Percentiles rank a stretch among this genome's conserved stretches.
Conservation (phyloP, 106 monocot species). For the Dendrobium catenatum region DNA sequence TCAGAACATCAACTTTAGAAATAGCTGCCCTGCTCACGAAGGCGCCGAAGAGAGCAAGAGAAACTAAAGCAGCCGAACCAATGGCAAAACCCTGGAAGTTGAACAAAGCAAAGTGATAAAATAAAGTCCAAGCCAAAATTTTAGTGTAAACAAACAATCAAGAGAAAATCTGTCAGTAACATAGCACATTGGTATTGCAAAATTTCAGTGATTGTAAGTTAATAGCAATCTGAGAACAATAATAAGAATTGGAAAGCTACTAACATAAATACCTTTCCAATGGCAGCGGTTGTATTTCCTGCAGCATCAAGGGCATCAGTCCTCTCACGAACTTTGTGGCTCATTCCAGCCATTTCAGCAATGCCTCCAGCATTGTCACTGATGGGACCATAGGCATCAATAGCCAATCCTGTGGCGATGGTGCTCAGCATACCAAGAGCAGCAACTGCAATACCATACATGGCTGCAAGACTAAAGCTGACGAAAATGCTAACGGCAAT, state of each 20-base stretch:
- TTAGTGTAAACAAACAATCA: too few species aligned
- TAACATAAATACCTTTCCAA: slow-evolving; percentile 56
- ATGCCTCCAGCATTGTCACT: slow-evolving; percentile 95
- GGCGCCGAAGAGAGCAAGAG: slow-evolving; percentile 72
- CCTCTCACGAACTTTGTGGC: slow-evolving; percentile 70
- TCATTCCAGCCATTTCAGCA: slow-evolving; percentile 94
- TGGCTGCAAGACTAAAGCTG: slow-evolving; percentile 63
- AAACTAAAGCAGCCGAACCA: slow-evolving; percentile 70
- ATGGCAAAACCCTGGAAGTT: slow-evolving; percentile 63
- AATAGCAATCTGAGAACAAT: neutral
- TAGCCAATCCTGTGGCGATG: slow-evolving; percentile 61
- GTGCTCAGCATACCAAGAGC: slow-evolving; percentile 72
- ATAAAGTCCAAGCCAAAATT: too few species aligned
- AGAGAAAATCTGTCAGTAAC: too few species aligned
- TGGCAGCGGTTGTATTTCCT: slow-evolving; percentile 89
- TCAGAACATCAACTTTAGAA: slow-evolving; percentile 45
- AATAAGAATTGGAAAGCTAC: neutral
- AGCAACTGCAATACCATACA: slow-evolving; percentile 74
- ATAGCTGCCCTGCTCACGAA: slow-evolving; percentile 64
- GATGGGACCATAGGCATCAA: slow-evolving; percentile 71
- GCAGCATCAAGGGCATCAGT: slow-evolving; percentile 89
- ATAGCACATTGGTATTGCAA: too few species aligned
- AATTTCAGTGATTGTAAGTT: too few species aligned
- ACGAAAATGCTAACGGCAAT: slow-evolving; percentile 65
- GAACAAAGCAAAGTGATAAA: neutral